phyloP scores from a whole-genome alignment of 441 rosid genomes.

The Aleurites moluccanus region DNA sequence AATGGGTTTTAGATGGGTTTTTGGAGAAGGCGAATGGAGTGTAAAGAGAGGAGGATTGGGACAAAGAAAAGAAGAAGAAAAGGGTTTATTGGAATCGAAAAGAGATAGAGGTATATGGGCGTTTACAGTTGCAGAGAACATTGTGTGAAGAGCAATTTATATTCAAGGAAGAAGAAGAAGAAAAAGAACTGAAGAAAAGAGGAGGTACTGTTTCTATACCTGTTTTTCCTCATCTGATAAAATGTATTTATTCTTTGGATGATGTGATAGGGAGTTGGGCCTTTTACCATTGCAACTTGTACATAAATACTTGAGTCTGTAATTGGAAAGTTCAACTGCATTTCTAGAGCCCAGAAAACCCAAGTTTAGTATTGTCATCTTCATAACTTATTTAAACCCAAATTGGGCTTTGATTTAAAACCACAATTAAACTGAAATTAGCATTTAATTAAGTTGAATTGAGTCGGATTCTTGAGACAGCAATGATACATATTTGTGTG shows the following conservation, averaged over 20 bases:
- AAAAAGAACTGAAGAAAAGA: too few relatives aligned
- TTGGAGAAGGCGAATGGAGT: conserved; percentile 20
- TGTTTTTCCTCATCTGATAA: conserved; percentile 50
- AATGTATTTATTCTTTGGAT: background rate
- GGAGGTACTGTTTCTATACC: background rate
- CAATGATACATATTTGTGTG: too few relatives aligned
- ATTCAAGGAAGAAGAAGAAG: background rate
- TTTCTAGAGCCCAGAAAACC: too few relatives aligned
- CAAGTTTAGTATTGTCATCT: too few relatives aligned
- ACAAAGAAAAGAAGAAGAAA: conserved; percentile 20
- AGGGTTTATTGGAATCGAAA: conserved; percentile 10
- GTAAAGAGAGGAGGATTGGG: conserved; percentile 31
- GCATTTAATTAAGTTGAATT: too few relatives aligned
- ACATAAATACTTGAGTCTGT: too few relatives aligned
- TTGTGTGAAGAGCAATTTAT: background rate
- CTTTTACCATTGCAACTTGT: too few relatives aligned
- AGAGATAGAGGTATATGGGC: conserved; percentile 12
- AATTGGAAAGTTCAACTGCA: too few relatives aligned
- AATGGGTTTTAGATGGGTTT: conserved; percentile 26
- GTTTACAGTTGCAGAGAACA: conserved; percentile 26
- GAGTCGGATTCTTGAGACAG: too few relatives aligned
- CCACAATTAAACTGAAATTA: too few relatives aligned
- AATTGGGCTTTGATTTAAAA: too few relatives aligned
- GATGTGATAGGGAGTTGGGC: background rate
- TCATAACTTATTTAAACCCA: too few relatives aligned